These are phyloP conservation scores for Fusarium poae DNA, from an alignment of 2,329 filamentous ascomycete species.

Conservation along the genomic window DNA sequence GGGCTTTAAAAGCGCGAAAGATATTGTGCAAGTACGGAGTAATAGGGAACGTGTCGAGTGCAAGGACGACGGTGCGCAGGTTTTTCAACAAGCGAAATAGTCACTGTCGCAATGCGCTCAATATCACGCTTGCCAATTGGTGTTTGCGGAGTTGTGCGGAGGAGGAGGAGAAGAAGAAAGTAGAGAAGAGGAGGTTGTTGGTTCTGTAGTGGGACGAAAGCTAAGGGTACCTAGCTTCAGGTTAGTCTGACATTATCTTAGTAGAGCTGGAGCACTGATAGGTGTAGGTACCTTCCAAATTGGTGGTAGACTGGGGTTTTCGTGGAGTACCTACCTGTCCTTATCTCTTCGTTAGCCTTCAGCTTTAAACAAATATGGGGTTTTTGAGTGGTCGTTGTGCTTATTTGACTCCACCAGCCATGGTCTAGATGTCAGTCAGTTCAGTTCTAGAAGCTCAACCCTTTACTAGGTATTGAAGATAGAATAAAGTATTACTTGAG, in stretches of 20 bases:
- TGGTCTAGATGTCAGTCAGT: conserved; percentile 23
- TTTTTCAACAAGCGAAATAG: conserved; percentile 7
- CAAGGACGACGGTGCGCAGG: conserved; percentile 5
- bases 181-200: conserved; percentile 29
- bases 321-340: conserved; percentile 32
- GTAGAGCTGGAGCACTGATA: conserved; percentile 4
- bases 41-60: not conserved
- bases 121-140: conserved; percentile 14
- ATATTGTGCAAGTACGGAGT: conserved; percentile 24
- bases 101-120: conserved; percentile 21
- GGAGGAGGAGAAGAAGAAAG: conserved; percentile 9
- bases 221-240: conserved; percentile 24
- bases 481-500: not conserved
- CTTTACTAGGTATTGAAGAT: not conserved
- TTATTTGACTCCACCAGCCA: conserved; percentile 26
- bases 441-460: conserved; percentile 32
- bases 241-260: not conserved
- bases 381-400: conserved; percentile 37
- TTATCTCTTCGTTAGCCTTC: conserved; percentile 14
- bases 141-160: conserved; percentile 24
- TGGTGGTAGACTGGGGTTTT: conserved; percentile 43
- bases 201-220: conserved; percentile 20
- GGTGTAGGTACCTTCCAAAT: conserved; percentile 47
- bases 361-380: conserved; percentile 31
- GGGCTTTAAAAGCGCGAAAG: conserved; percentile 26